Evolutionary conservation across 2,329 filamentous ascomycete species (phyloP).

Genomic region (Pyricularia grisea): DNA sequence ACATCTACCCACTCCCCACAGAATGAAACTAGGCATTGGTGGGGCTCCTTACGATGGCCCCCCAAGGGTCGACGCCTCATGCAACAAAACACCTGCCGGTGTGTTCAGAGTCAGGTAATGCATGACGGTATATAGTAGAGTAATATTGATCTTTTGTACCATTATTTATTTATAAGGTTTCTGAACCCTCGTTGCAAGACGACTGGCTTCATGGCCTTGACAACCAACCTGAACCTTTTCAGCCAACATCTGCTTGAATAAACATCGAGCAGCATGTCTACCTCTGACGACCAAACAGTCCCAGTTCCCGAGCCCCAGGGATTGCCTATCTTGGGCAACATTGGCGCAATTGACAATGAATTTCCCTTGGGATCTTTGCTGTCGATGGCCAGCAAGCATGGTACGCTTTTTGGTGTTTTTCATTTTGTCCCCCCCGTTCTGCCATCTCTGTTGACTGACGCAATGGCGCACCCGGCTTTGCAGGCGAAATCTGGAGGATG

Average conservation of each 20-base stretch:
- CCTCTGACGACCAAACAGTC: neutral
- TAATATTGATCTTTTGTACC: neutral
- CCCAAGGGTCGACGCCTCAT: neutral
- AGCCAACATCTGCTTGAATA: neutral
- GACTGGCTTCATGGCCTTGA: neutral
- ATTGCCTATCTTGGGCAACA: slow-evolving; percentile 56
- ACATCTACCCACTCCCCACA: neutral
- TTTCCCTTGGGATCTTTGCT: slow-evolving; percentile 1
- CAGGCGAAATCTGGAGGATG: slow-evolving; percentile 9
- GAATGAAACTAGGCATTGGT: neutral
- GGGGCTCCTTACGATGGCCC: neutral
- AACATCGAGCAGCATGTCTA: neutral
- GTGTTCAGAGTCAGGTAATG: neutral
- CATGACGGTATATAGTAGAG: neutral
- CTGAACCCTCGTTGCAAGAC: neutral
- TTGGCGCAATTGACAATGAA: slow-evolving; percentile 45
- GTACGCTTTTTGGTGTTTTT: neutral
- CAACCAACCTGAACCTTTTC: neutral
- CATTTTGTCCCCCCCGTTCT: too few species aligned
- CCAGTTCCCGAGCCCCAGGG: slow-evolving; percentile 54
- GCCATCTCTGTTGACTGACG: neutral
- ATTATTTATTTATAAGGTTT: neutral
- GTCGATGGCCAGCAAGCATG: slow-evolving; percentile 1
- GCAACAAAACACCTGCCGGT: neutral
- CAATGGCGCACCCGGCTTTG: neutral